Evolutionary conservation across 192 early-diverging fungal species (phyloP).

Genomic region (Allomyces javanicus): DNA sequence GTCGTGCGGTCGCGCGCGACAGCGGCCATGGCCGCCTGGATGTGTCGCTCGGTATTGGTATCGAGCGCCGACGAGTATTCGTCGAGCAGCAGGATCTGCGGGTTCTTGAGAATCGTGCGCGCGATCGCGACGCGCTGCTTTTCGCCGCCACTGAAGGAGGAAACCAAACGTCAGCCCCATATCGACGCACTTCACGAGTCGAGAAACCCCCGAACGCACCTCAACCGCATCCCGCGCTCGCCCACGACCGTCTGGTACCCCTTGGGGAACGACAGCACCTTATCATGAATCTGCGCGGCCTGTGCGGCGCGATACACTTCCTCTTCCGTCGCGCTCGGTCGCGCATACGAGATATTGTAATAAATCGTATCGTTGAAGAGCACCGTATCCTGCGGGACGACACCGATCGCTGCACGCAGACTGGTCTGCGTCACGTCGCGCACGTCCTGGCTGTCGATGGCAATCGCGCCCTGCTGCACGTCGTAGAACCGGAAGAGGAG

Average conservation of each 20-base stretch:
- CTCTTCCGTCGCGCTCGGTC: slow-evolving; percentile 25
- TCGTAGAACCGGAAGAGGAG: slow-evolving; percentile 88
- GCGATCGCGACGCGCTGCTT: slow-evolving; percentile 73
- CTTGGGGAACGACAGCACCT: slow-evolving; percentile 56
- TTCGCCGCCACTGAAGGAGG: slow-evolving; percentile 21
- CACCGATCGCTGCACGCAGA: slow-evolving; percentile 65
- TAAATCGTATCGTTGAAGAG: slow-evolving; percentile 87
- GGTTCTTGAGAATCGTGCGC: slow-evolving; percentile 54
- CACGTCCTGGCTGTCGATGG: slow-evolving; percentile 72
- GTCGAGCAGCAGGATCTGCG: slow-evolving; percentile 58
- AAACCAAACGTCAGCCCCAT: background rate
- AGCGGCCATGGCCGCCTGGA: slow-evolving; percentile 57
- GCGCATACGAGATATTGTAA: slow-evolving; percentile 86
- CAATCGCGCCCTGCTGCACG: slow-evolving; percentile 51
- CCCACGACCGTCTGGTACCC: slow-evolving; percentile 46
- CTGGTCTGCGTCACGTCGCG: slow-evolving; percentile 39
- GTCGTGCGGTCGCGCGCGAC: slow-evolving; percentile 71
- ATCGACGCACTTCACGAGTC: slow-evolving; percentile 72
- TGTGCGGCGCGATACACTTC: slow-evolving; percentile 49
- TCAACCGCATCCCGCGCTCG: slow-evolving; percentile 57
- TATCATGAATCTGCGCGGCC: slow-evolving; percentile 63
- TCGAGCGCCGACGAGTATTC: slow-evolving; percentile 84
- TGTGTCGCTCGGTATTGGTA: slow-evolving; percentile 66
- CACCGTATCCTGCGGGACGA: slow-evolving; percentile 89
- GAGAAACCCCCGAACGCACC: slow-evolving; percentile 49